Conservation (phyloP, 164 flowering plant genomes). For the Amborella trichopoda region DNA sequence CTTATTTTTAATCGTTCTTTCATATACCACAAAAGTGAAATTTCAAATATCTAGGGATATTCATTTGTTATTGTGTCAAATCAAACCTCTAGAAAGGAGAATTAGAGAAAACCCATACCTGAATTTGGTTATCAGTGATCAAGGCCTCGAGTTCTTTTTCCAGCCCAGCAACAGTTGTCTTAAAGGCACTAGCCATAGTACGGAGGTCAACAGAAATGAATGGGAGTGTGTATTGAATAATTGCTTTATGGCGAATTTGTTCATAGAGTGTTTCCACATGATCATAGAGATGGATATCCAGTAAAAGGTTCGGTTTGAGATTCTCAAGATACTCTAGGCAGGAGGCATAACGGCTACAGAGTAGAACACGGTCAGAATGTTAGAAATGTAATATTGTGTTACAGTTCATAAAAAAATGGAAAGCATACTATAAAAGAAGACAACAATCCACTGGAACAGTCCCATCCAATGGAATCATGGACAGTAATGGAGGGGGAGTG, state of each 20-base stretch:
- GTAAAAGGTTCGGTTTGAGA: slow-evolving; percentile 69
- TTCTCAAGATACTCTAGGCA: slow-evolving; percentile 84
- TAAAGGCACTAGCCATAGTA: slow-evolving; percentile 98
- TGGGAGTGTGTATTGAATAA: slow-evolving; percentile 92
- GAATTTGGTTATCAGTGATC: slow-evolving; percentile 90
- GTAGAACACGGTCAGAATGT: too few relatives aligned
- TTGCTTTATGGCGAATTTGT: slow-evolving; percentile 89
- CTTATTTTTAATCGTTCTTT: too few relatives aligned
- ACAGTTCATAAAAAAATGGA: too few relatives aligned
- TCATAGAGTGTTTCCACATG: slow-evolving; percentile 82
- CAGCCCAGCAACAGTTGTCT: slow-evolving; percentile 65
- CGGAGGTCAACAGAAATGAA: slow-evolving; percentile 85
- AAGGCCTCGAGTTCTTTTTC: slow-evolving; percentile 94
- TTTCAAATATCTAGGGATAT: too few relatives aligned
- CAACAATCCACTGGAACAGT: too few relatives aligned
- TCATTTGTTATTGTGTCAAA: too few relatives aligned
- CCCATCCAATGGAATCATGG: too few relatives aligned
- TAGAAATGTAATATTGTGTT: too few relatives aligned
- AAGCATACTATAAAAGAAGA: too few relatives aligned
- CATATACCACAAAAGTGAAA: too few relatives aligned
- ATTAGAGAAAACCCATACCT: slow-evolving; percentile 27
- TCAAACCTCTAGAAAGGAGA: too few relatives aligned
- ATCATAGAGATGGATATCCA: slow-evolving; percentile 90
- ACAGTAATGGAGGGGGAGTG: too few relatives aligned
- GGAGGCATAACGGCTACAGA: slow-evolving; percentile 86